These are phyloP conservation scores for Pseudoturritis turrita DNA, from an alignment of 345 rosid species.

Conservation along the genomic window DNA sequence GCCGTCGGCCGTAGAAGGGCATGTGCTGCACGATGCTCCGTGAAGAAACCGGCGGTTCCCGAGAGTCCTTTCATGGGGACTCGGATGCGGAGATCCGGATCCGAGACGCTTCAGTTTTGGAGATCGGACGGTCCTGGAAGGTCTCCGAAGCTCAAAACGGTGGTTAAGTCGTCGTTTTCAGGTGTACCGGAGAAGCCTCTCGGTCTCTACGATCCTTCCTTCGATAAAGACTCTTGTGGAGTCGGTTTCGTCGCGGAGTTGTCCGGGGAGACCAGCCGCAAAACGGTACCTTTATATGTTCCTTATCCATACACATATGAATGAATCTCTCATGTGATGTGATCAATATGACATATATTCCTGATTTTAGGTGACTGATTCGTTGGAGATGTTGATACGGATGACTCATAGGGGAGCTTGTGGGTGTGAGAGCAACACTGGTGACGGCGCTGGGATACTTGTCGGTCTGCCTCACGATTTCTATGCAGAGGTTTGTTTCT, in stretches of 20 bases:
- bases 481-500: slow-evolving; percentile 52
- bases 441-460: slow-evolving; percentile 98
- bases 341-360: background rate
- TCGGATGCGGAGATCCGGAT: slow-evolving; percentile 41
- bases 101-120: slow-evolving; percentile 66
- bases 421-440: slow-evolving; percentile 96
- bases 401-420: slow-evolving; percentile 99
- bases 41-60: slow-evolving; percentile 21
- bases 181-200: slow-evolving; percentile 92
- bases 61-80: slow-evolving; percentile 54
- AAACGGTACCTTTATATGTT: slow-evolving; percentile 47
- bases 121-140: slow-evolving; percentile 76
- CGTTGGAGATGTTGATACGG: slow-evolving; percentile 89
- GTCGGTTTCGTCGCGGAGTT: slow-evolving; percentile 97
- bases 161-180: slow-evolving; percentile 69
- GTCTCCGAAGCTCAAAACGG: slow-evolving; percentile 63
- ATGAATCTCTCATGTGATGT: background rate
- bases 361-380: slow-evolving; percentile 67
- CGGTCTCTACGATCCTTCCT: slow-evolving; percentile 88
- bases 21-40: slow-evolving; percentile 34
- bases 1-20: slow-evolving; percentile 23
- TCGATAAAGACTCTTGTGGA: slow-evolving; percentile 97
- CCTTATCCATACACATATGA: too few species aligned
- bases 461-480: slow-evolving; percentile 84
- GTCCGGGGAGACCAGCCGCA: slow-evolving; percentile 82